A percentile compares a stretch with the other conserved stretches of the same genome.
Evolutionary conservation across 1,139 yeast species (phyloP).

Genomic region (Suhomyces wounanorum): DNA sequence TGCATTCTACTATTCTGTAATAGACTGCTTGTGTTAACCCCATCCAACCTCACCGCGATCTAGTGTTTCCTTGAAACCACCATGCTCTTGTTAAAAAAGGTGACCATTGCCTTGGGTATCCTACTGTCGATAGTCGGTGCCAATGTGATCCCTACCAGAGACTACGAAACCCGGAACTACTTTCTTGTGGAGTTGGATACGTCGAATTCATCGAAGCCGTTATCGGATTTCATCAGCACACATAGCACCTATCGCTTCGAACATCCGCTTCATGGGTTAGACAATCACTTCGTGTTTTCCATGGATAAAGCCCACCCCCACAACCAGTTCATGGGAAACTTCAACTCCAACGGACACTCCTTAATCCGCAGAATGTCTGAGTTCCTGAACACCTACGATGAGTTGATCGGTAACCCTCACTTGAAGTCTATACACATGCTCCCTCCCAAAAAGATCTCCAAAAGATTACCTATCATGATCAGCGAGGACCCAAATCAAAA

Average conservation of each 20-base stretch:
- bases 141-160: conserved; percentile 31
- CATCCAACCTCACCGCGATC: not conserved
- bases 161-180: conserved; percentile 48
- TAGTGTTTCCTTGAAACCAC: not conserved
- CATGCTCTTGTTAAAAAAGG: conserved; percentile 8
- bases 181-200: conserved; percentile 60
- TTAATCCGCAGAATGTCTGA: conserved; percentile 32
- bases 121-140: conserved; percentile 4
- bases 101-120: conserved; percentile 4
- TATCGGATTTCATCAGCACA: conserved; percentile 36
- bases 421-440: conserved; percentile 53
- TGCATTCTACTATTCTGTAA: not conserved
- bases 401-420: conserved; percentile 26
- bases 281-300: conserved; percentile 65
- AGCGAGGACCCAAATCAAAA: conserved; percentile 14
- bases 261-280: conserved; percentile 59
- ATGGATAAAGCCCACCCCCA: conserved; percentile 39
- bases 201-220: conserved; percentile 26
- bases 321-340: conserved; percentile 40
- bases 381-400: conserved; percentile 30
- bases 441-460: conserved; percentile 47
- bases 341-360: conserved; percentile 31
- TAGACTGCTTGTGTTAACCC: not conserved
- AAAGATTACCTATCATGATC: conserved; percentile 46
- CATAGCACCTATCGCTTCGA: conserved; percentile 48